Conservation (phyloP, 148 eudicot genomes). For the Rheum nobile region DNA sequence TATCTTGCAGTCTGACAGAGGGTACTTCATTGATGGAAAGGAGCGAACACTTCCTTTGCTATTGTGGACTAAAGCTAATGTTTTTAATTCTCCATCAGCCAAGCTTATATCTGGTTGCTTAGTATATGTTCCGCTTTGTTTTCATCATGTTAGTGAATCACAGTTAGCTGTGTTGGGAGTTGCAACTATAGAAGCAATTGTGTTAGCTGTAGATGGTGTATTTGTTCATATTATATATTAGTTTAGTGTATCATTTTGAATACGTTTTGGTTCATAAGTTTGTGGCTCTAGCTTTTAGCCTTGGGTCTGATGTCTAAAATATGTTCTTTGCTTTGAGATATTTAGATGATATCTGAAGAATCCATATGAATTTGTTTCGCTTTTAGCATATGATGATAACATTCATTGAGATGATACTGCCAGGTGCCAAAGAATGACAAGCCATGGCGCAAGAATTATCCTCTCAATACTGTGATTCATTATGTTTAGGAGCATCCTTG, state of each 20-base stretch:
- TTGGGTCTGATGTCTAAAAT: too few species aligned
- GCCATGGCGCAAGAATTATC: too few species aligned
- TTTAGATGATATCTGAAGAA: not conserved
- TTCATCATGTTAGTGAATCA: not conserved
- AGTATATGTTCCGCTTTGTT: too few species aligned
- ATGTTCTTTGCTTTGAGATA: not conserved
- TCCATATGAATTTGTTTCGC: not conserved
- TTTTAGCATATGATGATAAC: not conserved
- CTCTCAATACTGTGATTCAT: too few species aligned
- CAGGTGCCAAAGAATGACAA: not conserved
- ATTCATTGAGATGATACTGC: not conserved
- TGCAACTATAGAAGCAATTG: not conserved
- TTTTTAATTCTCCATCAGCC: not conserved
- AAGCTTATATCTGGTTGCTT: not conserved
- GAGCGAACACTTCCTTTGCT: too few species aligned
- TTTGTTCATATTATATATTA: not conserved
- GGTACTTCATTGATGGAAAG: not conserved
- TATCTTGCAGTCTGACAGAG: not conserved
- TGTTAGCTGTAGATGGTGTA: not conserved
- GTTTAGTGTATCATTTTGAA: not conserved
- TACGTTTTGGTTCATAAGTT: too few species aligned
- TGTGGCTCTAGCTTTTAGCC: too few species aligned
- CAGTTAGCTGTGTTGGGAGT: not conserved
- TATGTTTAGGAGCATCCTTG: not conserved
- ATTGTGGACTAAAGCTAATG: too few species aligned